These are phyloP conservation scores for Metarhizium rileyi DNA, from an alignment of 2,329 filamentous ascomycete genomes.

Conservation along the genomic window DNA sequence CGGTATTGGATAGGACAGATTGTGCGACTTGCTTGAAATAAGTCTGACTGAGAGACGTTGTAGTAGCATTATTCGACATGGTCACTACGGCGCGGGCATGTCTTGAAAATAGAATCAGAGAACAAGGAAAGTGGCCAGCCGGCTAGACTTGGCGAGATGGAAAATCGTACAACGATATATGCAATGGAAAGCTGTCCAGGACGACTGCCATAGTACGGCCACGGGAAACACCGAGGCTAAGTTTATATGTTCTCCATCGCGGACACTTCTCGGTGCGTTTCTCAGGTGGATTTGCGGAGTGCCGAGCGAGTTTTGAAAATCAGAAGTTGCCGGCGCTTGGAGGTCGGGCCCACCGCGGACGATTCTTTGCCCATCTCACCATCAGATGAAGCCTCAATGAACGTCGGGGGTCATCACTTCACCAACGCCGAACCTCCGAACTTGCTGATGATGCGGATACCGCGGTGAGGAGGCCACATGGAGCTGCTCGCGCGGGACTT, in stretches of 20 bases:
- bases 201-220: not conserved
- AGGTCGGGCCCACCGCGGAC: not conserved
- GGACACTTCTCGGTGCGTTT: slow-evolving; percentile 23
- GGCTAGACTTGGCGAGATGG: not conserved
- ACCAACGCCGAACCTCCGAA: no score
- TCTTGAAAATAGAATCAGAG: not conserved
- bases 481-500: no score
- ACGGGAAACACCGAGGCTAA: not conserved
- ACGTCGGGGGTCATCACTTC: no score
- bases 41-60: slow-evolving; percentile 26
- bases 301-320: no score
- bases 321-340: not conserved
- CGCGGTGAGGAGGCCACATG: no score
- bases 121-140: not conserved
- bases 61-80: slow-evolving; percentile 23
- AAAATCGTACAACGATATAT: no score
- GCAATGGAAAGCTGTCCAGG: no score
- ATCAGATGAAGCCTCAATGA: no score
- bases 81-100: slow-evolving; percentile 4
- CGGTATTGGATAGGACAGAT: no score
- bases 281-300: no score
- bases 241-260: slow-evolving; percentile 14
- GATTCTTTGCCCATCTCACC: not conserved
- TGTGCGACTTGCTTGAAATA: slow-evolving; percentile 31
- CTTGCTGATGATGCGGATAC: no score